A percentile compares a stretch with the other conserved stretches of the same genome.
Conservation (phyloP, 1,284 basidiomycete species). For the Cryptococcus jaspeensis region DNA sequence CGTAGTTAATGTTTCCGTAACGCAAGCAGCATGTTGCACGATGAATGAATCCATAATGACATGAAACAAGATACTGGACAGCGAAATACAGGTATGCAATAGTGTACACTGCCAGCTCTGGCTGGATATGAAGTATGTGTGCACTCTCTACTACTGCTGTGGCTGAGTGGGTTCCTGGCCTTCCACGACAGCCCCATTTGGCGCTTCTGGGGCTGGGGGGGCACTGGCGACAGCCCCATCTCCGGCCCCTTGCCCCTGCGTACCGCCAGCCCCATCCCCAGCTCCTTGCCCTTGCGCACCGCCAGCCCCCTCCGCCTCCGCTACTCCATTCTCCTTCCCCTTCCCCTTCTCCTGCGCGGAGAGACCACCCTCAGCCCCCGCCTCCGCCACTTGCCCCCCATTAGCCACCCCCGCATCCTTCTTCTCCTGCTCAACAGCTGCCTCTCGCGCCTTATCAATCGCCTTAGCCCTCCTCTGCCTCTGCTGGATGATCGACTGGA, state of each 20-base stretch:
- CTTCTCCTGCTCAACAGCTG: neutral
- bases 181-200: too few relatives aligned
- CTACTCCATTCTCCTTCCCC: too few relatives aligned
- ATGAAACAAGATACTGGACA: neutral
- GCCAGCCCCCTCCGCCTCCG: too few relatives aligned
- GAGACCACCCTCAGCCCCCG: too few relatives aligned
- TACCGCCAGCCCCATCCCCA: too few relatives aligned
- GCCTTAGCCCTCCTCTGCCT: constrained; percentile 19
- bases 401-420: neutral
- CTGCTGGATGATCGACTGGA: constrained; percentile 30
- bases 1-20: neutral
- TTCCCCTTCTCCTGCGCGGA: too few relatives aligned
- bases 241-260: too few relatives aligned
- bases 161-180: too few relatives aligned
- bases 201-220: too few relatives aligned
- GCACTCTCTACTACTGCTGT: too few relatives aligned
- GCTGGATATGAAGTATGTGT: neutral
- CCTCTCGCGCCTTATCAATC: neutral
- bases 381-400: neutral
- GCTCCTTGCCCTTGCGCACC: too few relatives aligned
- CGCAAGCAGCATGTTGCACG: neutral
- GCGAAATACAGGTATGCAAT: neutral
- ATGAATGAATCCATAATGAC: neutral
- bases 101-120: neutral
- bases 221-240: too few relatives aligned